Base-by-base conservation (phyloP, 495 filamentous ascomycete species). In the Xylaria bambusicola region DNA sequence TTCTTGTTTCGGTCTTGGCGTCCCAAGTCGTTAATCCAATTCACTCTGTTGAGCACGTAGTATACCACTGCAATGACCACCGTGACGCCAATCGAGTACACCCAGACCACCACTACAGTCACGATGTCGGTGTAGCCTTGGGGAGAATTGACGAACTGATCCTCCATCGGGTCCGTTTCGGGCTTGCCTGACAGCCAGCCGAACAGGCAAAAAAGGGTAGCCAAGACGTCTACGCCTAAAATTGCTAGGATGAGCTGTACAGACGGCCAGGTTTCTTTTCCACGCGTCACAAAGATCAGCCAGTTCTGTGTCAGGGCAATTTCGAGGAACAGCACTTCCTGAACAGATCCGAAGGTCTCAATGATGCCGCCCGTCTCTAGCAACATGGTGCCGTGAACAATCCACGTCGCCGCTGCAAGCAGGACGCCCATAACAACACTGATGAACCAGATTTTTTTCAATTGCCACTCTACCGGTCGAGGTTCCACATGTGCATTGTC, bases 201-300 rank as follows among this genome's bases (percentile, higher is more conserved):
- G 68, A 89, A 93, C 62, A 90, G 65, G 66, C 80, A 83, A 82
- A 96, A 93, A 69, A 90, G 80, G 15, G 91, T 94, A 55, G 90
- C 90, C 23, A 94, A 70, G 41, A 91, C 73, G 71, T 96, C 90
- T 63, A 97, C 92, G 29, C 86, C 64, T 20, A 94, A 73, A 54
- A 96, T 88, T 21, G 92, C 92, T 50, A 77, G 80, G 56, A 81
- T 64, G 56, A 97, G 81, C 73, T 93, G 88, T 84, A 88, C 88
- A 26, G 92, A 95, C 12, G 92, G 92, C 51, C 86, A 91, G 20
- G 89, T 86, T 54, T 87, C 87, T 61, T 88, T 88, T 67, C 89
- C 88, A 74, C 92, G 88, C 51, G 92, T 96, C 71, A 96, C 90
- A 77, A 97, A 93, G 76, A 97, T 97, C 50, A 96, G 83, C 92